Conservation (phyloP, 1,139 yeast genomes). For the Pneumocystis carinii region DNA sequence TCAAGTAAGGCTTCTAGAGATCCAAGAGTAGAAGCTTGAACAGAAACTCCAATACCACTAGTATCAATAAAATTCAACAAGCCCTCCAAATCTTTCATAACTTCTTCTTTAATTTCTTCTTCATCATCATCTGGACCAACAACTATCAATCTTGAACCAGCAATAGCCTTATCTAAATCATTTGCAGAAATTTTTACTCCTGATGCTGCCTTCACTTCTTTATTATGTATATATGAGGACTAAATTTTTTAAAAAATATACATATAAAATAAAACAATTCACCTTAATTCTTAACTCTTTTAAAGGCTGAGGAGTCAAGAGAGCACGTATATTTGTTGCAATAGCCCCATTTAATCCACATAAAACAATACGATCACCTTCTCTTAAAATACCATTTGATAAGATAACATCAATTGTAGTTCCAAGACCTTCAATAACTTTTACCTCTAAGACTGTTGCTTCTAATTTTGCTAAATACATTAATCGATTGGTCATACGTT, state of each 20-base stretch:
- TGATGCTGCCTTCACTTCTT: slow-evolving; percentile 95
- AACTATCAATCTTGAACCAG: slow-evolving; percentile 90
- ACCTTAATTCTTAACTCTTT: slow-evolving; percentile 82
- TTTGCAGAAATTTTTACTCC: slow-evolving; percentile 98
- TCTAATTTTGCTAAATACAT: slow-evolving; percentile 88
- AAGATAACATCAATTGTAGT: slow-evolving; percentile 94
- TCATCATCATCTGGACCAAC: slow-evolving; percentile 97
- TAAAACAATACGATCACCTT: slow-evolving; percentile 86
- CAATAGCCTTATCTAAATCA: slow-evolving; percentile 95
- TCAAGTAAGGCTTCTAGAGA: slow-evolving; percentile 92
- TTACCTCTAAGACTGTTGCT: slow-evolving; percentile 94
- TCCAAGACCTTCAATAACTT: slow-evolving; percentile 97
- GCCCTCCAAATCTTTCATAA: slow-evolving; percentile 96
- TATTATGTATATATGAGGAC: slow-evolving; percentile 60
- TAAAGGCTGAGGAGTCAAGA: slow-evolving; percentile 93
- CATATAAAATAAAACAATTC: background rate
- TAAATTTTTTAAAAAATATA: slow-evolving; percentile 34
- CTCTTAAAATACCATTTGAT: slow-evolving; percentile 84
- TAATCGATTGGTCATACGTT: slow-evolving; percentile 97
- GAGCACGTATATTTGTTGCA: slow-evolving; percentile 90
- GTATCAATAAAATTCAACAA: slow-evolving; percentile 86
- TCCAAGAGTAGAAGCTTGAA: slow-evolving; percentile 96
- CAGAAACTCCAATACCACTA: slow-evolving; percentile 91
- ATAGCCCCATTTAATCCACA: slow-evolving; percentile 99
- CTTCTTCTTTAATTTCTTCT: slow-evolving; percentile 94